Evolutionary conservation across 495 filamentous ascomycete genomes (phyloP).

Genomic region (Paragyromitra xinjiangensis): DNA sequence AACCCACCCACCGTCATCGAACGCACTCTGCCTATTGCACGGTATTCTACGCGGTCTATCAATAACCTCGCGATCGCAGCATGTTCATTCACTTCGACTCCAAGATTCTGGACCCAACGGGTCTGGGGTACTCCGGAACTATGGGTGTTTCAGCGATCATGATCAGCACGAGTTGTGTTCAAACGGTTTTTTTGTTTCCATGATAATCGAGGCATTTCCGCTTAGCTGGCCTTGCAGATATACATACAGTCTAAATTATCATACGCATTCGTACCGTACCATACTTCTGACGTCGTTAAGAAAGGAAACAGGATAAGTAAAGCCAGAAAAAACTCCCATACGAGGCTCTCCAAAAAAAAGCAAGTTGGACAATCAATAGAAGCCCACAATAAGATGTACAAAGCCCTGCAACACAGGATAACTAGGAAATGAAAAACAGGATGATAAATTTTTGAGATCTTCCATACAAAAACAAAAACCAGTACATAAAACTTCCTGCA

Average conservation of each 20-base stretch:
- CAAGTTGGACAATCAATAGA: conserved; percentile 1
- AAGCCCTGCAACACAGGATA: neutral
- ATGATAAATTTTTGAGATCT: conserved; percentile 22
- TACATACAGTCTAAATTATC: conserved; percentile 17
- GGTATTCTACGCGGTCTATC: conserved; percentile 16
- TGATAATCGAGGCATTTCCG: conserved; percentile 24
- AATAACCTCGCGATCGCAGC: conserved; percentile 25
- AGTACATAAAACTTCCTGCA: conserved; percentile 28
- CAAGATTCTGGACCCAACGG: conserved; percentile 38
- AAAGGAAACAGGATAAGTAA: conserved; percentile 2
- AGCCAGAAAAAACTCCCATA: conserved; percentile 11
- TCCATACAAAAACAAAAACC: conserved; percentile 24
- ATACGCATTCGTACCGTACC: conserved; percentile 1
- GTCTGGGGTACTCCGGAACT: neutral
- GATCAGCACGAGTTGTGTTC: conserved; percentile 4
- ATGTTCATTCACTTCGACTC: conserved; percentile 16
- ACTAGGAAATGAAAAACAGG: conserved; percentile 19
- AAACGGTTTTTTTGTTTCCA: neutral
- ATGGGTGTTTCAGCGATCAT: conserved; percentile 7
- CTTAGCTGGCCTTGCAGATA: conserved; percentile 11
- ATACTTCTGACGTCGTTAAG: conserved; percentile 3
- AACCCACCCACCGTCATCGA: conserved; percentile 23
- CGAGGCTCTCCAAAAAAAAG: conserved; percentile 25
- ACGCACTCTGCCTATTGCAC: neutral
- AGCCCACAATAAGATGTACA: conserved; percentile 28